phyloP scores from a whole-genome alignment of 768 basidiomycete genomes.

The Leucogyrophana mollusca region DNA sequence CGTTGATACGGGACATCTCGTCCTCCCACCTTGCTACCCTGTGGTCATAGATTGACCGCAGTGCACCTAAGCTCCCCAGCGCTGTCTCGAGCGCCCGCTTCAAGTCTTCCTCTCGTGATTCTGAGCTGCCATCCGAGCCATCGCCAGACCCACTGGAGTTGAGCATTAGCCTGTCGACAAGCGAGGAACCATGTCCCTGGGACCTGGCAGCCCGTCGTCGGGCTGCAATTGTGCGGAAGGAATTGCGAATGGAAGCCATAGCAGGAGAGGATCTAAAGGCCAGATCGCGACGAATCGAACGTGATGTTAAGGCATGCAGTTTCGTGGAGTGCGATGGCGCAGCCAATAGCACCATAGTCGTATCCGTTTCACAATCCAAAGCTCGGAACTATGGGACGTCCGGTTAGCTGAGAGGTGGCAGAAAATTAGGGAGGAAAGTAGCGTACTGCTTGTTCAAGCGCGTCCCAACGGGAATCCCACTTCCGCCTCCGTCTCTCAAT shows the following conservation, averaged over 20 bases:
- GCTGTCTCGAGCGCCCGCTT: slow-evolving; percentile 68
- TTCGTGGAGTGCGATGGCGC: slow-evolving; percentile 73
- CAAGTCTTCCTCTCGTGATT: slow-evolving; percentile 60
- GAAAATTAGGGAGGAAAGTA: neutral
- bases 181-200: slow-evolving; percentile 44
- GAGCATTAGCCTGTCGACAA: slow-evolving; percentile 43
- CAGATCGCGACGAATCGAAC: slow-evolving; percentile 63
- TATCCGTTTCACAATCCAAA: slow-evolving; percentile 77
- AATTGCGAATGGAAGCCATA: slow-evolving; percentile 50
- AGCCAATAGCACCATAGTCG: slow-evolving; percentile 72
- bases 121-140: slow-evolving; percentile 54
- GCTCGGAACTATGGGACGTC: slow-evolving; percentile 60
- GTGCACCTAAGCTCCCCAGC: slow-evolving; percentile 59
- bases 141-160: slow-evolving; percentile 44
- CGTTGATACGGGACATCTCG: slow-evolving; percentile 62
- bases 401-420: neutral
- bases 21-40: slow-evolving; percentile 69
- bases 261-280: slow-evolving; percentile 44
- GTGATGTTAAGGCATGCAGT: slow-evolving; percentile 61
- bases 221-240: slow-evolving; percentile 59
- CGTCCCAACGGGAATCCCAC: slow-evolving; percentile 79
- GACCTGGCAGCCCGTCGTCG: slow-evolving; percentile 50
- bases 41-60: slow-evolving; percentile 66
- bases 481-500: slow-evolving; percentile 64
- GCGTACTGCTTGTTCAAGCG: slow-evolving; percentile 67